Percentiles rank a stretch among this genome's conserved stretches.
Conservation (phyloP, 495 filamentous ascomycete species). For the Neurospora sp. region DNA sequence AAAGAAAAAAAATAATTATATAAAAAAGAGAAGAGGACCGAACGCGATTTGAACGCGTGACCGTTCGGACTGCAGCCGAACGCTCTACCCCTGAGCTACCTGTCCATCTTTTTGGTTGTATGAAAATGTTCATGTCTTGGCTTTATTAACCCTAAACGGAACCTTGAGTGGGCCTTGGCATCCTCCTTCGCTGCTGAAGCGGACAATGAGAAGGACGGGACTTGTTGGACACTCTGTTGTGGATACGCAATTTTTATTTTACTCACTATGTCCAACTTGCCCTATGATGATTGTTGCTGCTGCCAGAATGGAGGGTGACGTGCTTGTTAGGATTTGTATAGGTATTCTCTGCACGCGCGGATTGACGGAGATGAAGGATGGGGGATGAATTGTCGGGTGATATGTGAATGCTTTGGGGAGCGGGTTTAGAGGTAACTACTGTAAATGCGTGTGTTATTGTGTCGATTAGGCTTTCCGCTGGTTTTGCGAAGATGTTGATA, state of each 20-base stretch:
- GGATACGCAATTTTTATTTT: background rate
- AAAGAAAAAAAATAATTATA: background rate
- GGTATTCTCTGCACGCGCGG: too few relatives aligned
- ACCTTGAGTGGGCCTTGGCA: too few relatives aligned
- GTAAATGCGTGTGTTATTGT: background rate
- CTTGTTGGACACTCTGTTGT: background rate
- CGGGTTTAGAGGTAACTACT: too few relatives aligned
- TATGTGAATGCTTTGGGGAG: too few relatives aligned
- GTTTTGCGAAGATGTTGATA: background rate
- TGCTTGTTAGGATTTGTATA: background rate
- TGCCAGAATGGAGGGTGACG: background rate
- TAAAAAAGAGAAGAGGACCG: background rate
- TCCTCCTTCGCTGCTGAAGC: too few relatives aligned
- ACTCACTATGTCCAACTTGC: too few relatives aligned
- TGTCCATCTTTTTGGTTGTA: background rate
- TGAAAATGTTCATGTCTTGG: too few relatives aligned
- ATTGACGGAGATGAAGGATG: too few relatives aligned
- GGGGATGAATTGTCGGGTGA: too few relatives aligned
- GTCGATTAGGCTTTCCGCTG: background rate
- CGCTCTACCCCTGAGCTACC: background rate
- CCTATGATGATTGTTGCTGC: background rate
- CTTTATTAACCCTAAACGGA: background rate
- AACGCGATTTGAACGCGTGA: background rate
- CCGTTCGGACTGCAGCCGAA: background rate
- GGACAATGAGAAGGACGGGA: too few relatives aligned